Conservation (phyloP, 805 yeast genomes). For the Wickerhamomyces silvicola region DNA sequence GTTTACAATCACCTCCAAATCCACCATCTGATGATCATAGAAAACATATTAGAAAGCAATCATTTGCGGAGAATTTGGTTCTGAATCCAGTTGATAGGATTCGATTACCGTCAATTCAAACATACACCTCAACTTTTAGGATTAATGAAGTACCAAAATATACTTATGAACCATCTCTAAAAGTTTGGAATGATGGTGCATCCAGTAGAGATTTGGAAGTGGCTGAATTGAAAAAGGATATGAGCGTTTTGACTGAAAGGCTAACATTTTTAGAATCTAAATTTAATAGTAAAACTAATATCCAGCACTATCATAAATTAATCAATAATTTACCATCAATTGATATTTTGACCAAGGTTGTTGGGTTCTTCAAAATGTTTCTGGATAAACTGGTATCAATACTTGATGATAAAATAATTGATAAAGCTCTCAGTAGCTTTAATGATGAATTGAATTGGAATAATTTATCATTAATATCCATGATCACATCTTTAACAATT, state of each 20-base stretch:
- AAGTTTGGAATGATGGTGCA: no score
- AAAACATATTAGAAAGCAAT: constrained; percentile 18
- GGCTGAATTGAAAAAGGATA: constrained; percentile 8
- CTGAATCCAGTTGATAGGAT: no score
- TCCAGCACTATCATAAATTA: no score
- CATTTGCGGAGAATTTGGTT: constrained; percentile 5
- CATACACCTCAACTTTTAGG: constrained; percentile 13
- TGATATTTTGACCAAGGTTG: constrained; percentile 1
- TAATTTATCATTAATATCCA: constrained; percentile 11
- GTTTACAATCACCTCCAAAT: constrained; percentile 35
- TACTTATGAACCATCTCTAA: no score
- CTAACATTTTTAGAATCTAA: constrained; percentile 11
- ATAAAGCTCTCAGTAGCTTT: constrained; percentile 1
- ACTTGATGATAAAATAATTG: constrained; percentile 8
- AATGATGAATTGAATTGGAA: constrained; percentile 14
- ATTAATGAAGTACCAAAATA: no score
- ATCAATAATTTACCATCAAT: constrained; percentile 5
- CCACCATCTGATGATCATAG: constrained; percentile 35
- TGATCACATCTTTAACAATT: constrained; percentile 11
- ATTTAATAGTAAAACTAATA: neutral
- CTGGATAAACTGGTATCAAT: constrained; percentile 13
- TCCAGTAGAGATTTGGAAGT: constrained; percentile 10
- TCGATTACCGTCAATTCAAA: constrained; percentile 12
- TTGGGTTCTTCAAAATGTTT: constrained; percentile 8
- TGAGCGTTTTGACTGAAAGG: constrained; percentile 9